A percentile compares a stretch with the other conserved stretches of the same genome.
These are phyloP conservation scores for Pezicula rhizophila DNA, from an alignment of 2,329 filamentous ascomycete species.

Conservation along the genomic window DNA sequence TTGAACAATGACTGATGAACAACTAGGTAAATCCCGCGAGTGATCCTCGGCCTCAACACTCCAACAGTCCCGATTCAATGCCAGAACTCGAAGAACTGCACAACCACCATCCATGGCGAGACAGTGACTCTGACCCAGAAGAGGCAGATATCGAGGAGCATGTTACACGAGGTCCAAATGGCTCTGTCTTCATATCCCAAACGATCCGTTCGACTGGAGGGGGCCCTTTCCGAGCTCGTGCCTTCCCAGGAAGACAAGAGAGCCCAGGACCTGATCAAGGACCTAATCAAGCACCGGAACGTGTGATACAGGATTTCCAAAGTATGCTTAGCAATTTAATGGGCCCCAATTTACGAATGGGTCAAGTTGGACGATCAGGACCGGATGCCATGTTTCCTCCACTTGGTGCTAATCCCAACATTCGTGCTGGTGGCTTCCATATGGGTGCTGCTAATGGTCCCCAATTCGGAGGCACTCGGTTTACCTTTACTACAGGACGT, in stretches of 20 bases:
- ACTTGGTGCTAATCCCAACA: not conserved
- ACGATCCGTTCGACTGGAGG: conserved; percentile 17
- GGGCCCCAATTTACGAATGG: conserved; percentile 20
- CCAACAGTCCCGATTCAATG: conserved; percentile 10
- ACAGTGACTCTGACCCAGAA: conserved; percentile 49
- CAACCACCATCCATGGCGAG: conserved; percentile 26
- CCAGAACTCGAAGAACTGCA: conserved; percentile 12
- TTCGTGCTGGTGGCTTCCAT: conserved; percentile 7
- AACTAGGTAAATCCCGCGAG: conserved; percentile 47
- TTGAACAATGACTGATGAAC: conserved; percentile 22
- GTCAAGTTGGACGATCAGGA: conserved; percentile 24
- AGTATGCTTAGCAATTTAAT: conserved; percentile 40
- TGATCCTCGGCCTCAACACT: conserved; percentile 50
- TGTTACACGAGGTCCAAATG: conserved; percentile 22
- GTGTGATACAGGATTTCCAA: conserved; percentile 31
- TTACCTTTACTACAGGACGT: conserved; percentile 27
- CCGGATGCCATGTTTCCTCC: conserved; percentile 21
- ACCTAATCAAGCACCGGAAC: conserved; percentile 15
- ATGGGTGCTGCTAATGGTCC: conserved; percentile 14
- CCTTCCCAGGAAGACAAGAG: not conserved
- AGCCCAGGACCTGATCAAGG: not conserved
- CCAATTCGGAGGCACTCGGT: conserved; percentile 18
- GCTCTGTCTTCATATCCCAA: conserved; percentile 21
- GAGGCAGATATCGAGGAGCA: conserved; percentile 52
- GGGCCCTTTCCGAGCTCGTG: not conserved